A percentile compares a stretch with the other conserved stretches of the same genome.
These are phyloP conservation scores for Diaporthe eres DNA, from an alignment of 2,329 filamentous ascomycete species.

Conservation along the genomic window DNA sequence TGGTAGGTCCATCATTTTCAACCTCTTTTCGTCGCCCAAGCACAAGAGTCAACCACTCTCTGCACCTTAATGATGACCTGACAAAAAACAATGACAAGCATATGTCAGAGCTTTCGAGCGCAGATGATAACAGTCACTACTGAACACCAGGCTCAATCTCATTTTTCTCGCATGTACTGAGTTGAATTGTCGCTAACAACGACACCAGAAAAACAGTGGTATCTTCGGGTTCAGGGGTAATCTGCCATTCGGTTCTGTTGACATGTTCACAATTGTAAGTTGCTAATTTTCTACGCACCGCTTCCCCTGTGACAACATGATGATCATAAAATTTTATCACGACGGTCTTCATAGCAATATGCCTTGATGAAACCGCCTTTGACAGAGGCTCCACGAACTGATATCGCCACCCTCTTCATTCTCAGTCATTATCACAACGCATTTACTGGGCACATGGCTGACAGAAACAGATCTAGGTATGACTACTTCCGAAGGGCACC, in stretches of 20 bases:
- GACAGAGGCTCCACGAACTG: constrained; percentile 73
- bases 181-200: constrained; percentile 50
- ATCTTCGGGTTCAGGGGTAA: not conserved
- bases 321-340: constrained; percentile 81
- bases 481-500: too few species aligned
- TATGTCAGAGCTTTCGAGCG: constrained; percentile 87
- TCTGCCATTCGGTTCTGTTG: not conserved
- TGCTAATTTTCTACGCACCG: not conserved
- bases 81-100: constrained; percentile 92
- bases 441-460: constrained; percentile 1
- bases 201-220: constrained; percentile 7
- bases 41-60: constrained; percentile 10
- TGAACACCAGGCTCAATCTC: constrained; percentile 49
- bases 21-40: not conserved
- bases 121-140: constrained; percentile 64
- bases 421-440: not conserved
- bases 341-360: constrained; percentile 88
- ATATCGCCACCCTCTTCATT: constrained; percentile 43
- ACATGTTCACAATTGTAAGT: constrained; percentile 7
- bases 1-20: constrained; percentile 35
- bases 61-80: constrained; percentile 79
- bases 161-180: constrained; percentile 8
- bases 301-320: constrained; percentile 64
- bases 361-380: constrained; percentile 86
- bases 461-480: constrained; percentile 33